Evolutionary conservation across 73 alveolate genomes (phyloP), one percentile per base, ranked within the genome.

Genomic region (Uronychia binucleata): DNA sequence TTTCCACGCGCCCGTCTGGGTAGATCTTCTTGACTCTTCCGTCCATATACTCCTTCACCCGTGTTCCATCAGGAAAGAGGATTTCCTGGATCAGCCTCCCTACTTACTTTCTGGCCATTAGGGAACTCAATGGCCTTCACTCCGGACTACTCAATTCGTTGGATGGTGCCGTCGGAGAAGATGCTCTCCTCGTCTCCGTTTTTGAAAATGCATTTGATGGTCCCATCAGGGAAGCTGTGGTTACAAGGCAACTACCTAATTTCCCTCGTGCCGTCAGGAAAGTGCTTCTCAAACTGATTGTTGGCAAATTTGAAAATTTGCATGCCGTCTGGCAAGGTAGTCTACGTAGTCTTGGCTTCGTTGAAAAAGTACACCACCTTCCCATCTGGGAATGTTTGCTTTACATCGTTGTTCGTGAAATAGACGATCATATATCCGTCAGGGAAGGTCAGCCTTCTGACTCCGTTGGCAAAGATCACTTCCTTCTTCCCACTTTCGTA

Each of bases 391-490:
- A 74, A 93, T 26, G 92, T 89, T 83, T 90, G 94, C 88, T 96
- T 96, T 59, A 94, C 81, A 88, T 96, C 99, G 26, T 93, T 90
- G 84, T 96, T 96, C 29, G 95, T 80, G 78, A 94, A 96, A 88
- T 94, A 93, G 13, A 95, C 97, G 26, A 96, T 84, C n/a, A 96
- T 91, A 86, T 95, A 95, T 19, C 99, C 99, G 88, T 97, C 99
- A 33, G 99, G 97, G 84, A 94, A 97, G 25, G 94, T 95, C 93
- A 96, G 98, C 83, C 96, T 93, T 74, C 94, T 90, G 0, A 96
- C 99, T 5, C 99, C 99, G 92, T 98, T 98, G 77, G 96, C 87
- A 85, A 98, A 98, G 58, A 96, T 86, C 25, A 98, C 96, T 79
- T 96, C 99, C 58, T 93, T 80, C 93, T 91, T 98, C 26, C 98